A percentile compares a stretch with the other conserved stretches of the same genome.
Conservation (phyloP, 192 early-diverging fungal species). For the Gonapodya prolifera region DNA sequence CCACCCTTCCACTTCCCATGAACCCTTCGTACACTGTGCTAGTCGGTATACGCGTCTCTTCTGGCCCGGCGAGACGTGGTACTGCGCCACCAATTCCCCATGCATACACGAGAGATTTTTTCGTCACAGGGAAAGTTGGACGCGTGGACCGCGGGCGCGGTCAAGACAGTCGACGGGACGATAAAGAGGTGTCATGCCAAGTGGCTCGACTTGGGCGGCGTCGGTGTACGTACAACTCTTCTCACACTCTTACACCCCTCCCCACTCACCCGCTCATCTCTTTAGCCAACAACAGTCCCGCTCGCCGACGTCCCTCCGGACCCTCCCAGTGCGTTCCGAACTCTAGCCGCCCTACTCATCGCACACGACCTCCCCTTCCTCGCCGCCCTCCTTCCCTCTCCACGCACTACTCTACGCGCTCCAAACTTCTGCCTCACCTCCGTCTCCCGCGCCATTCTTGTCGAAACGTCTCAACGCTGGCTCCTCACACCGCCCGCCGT, state of each 20-base stretch:
- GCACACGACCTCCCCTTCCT: neutral
- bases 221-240: neutral
- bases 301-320: neutral
- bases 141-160: neutral
- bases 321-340: neutral
- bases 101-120: neutral
- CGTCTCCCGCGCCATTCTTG: neutral
- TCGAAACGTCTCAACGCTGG: neutral
- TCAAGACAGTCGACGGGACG: neutral
- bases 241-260: too few species aligned
- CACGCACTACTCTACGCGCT: neutral
- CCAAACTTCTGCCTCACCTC: neutral
- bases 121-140: neutral
- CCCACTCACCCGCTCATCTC: too few species aligned
- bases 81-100: neutral
- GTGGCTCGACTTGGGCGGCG: neutral
- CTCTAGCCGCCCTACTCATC: neutral
- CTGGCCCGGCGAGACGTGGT: neutral
- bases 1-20: too few species aligned
- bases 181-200: neutral
- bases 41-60: neutral
- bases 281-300: too few species aligned
- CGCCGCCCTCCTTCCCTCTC: neutral
- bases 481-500: neutral
- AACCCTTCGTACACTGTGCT: too few species aligned